These are phyloP conservation scores for Vanderwaltozyma tropicalis DNA, from an alignment of 805 yeast genomes.

Conservation along the genomic window DNA sequence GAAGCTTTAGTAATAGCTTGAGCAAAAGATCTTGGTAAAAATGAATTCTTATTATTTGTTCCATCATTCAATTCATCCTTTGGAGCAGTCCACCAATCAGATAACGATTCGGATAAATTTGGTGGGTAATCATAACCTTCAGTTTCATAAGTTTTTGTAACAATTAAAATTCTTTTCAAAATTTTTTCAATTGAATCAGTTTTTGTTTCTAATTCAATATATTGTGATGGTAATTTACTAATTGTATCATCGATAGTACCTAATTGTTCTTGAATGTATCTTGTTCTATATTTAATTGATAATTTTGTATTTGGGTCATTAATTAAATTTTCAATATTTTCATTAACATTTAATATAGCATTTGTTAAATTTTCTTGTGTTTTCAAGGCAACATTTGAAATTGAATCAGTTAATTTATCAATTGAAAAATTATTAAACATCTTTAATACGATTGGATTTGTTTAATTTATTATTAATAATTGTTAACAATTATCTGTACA, in stretches of 20 bases:
- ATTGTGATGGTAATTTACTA: conserved; percentile 65
- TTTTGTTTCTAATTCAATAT: conserved; percentile 53
- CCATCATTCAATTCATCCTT: conserved; percentile 1
- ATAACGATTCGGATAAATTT: conserved; percentile 54
- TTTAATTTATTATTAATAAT: too few species aligned
- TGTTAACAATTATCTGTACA: too few species aligned
- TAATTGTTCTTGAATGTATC: conserved; percentile 44
- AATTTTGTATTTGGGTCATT: conserved; percentile 26
- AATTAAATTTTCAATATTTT: conserved; percentile 5
- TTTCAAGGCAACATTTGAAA: conserved; percentile 24
- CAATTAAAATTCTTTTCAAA: conserved; percentile 41
- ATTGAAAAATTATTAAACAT: conserved; percentile 15
- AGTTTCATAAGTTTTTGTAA: conserved; percentile 56
- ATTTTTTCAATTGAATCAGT: conserved; percentile 55
- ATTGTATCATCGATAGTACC: conserved; percentile 52
- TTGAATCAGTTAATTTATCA: conserved; percentile 23
- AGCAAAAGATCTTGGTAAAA: conserved; percentile 59
- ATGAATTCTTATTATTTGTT: conserved; percentile 5
- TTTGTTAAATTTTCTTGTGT: conserved; percentile 23
- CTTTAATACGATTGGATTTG: neutral
- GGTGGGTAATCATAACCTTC: conserved; percentile 81
- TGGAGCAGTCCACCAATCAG: conserved; percentile 38
- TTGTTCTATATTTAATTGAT: conserved; percentile 21
- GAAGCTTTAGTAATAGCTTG: conserved; percentile 58
- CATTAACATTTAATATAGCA: conserved; percentile 19